Conservation (phyloP, 2,329 filamentous ascomycete species). For the Ceratocystis destructans region DNA sequence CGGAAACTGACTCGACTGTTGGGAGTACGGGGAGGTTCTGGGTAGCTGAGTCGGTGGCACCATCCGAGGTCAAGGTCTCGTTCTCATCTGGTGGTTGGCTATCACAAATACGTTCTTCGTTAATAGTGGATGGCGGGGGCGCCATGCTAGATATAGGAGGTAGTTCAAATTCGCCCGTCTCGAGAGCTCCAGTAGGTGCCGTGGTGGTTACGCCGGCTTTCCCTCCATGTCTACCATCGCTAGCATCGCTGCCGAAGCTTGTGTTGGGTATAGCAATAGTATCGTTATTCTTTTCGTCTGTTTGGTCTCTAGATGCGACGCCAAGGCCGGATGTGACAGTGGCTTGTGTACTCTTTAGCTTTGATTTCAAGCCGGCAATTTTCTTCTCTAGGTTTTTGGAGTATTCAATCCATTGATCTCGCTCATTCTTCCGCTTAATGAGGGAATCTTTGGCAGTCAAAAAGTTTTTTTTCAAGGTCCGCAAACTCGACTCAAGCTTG, state of each 20-base stretch:
- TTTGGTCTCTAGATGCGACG: background rate
- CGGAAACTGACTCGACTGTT: background rate
- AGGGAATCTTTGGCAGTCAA: conserved; percentile 30
- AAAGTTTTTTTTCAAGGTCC: conserved; percentile 29
- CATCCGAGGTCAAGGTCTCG: conserved; percentile 2
- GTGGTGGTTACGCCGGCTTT: background rate
- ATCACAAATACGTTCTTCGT: conserved; percentile 15
- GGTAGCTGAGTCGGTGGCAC: background rate
- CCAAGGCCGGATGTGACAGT: background rate
- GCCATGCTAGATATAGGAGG: conserved; percentile 3
- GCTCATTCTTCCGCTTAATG: conserved; percentile 30
- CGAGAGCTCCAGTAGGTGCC: background rate
- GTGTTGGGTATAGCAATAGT: conserved; percentile 11
- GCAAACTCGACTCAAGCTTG: background rate
- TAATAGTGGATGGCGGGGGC: background rate
- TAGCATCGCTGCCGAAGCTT: conserved; percentile 7
- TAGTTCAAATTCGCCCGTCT: conserved; percentile 1
- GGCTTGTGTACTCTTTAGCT: conserved; percentile 16
- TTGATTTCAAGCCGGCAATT: conserved; percentile 25
- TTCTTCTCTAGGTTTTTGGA: conserved; percentile 32
- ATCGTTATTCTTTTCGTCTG: conserved; percentile 9
- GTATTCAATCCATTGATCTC: conserved; percentile 34
- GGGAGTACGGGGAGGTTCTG: conserved; percentile 7
- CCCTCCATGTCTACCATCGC: background rate
- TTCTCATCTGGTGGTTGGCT: conserved; percentile 14